A percentile compares a stretch with the other conserved stretches of the same genome.
These are phyloP conservation scores for Lagenaria siceraria DNA, from an alignment of 306 rosid species.

Conservation along the genomic window DNA sequence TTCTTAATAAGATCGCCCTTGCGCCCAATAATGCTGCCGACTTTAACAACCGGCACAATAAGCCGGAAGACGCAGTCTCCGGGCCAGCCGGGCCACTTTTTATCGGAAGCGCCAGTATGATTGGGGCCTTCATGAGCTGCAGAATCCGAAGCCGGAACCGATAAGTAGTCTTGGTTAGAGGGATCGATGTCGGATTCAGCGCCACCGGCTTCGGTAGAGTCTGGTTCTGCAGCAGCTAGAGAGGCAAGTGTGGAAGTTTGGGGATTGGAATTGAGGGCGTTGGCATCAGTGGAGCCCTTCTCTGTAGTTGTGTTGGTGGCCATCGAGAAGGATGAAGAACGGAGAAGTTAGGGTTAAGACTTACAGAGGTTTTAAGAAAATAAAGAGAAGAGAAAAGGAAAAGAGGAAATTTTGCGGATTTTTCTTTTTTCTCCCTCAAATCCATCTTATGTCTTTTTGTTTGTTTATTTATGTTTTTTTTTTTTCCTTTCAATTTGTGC, in stretches of 20 bases:
- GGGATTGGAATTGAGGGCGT: neutral
- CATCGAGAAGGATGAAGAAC: neutral
- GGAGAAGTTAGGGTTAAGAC: neutral
- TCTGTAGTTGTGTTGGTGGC: neutral
- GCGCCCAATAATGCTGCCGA: slow-evolving; percentile 89
- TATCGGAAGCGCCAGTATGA: slow-evolving; percentile 20
- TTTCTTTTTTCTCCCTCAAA: no score
- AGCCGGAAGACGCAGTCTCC: slow-evolving; percentile 84
- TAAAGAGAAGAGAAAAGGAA: neutral
- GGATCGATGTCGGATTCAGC: slow-evolving; percentile 9
- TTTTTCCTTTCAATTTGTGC: no score
- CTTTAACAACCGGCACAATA: slow-evolving; percentile 77
- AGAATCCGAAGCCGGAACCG: slow-evolving; percentile 6
- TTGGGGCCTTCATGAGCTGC: slow-evolving; percentile 3
- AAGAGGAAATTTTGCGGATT: neutral
- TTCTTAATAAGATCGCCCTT: slow-evolving; percentile 89
- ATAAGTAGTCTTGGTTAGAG: slow-evolving; percentile 9
- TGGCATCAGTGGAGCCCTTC: slow-evolving; percentile 4
- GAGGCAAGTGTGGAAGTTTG: neutral
- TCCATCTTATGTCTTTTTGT: neutral
- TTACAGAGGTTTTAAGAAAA: slow-evolving; percentile 4
- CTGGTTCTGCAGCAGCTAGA: neutral
- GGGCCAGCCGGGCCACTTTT: slow-evolving; percentile 94
- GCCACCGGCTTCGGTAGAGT: neutral
- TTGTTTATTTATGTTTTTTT: no score